A percentile compares a stretch with the other conserved stretches of the same genome.
These are phyloP conservation scores for Brettanomyces sp. DNA, from an alignment of 805 yeast genomes.

Conservation along the genomic window DNA sequence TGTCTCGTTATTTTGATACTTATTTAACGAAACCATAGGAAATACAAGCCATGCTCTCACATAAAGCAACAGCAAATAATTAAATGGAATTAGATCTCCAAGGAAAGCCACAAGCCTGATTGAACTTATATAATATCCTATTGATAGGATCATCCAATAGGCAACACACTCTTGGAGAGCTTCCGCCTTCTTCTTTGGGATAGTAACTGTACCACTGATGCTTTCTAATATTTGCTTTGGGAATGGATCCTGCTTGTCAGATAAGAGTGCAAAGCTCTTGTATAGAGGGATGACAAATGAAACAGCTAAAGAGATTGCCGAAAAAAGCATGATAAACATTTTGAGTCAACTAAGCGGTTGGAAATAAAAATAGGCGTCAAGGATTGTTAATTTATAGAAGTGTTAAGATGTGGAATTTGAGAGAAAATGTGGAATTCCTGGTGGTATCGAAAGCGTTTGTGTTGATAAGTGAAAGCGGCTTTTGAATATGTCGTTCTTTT, in stretches of 20 bases:
- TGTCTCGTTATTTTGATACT: background rate
- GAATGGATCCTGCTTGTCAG: conserved; percentile 3
- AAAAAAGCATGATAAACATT: no score
- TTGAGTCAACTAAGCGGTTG: no score
- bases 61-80: conserved; percentile 36
- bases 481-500: no score
- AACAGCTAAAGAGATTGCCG: conserved; percentile 15
- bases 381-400: no score
- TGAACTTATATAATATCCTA: conserved; percentile 14
- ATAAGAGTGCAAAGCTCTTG: conserved; percentile 22
- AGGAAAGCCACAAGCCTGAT: conserved; percentile 27
- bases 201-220: background rate
- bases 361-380: no score
- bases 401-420: no score
- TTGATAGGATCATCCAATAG: conserved; percentile 60
- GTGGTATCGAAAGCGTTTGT: no score
- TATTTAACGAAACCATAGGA: conserved; percentile 25
- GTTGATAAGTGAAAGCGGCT: no score
- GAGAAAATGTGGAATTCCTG: no score
- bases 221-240: conserved; percentile 10
- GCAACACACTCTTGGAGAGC: conserved; percentile 37
- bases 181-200: background rate
- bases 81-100: conserved; percentile 45
- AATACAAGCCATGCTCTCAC: conserved; percentile 54
- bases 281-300: conserved; percentile 31